A percentile compares a stretch with the other conserved stretches of the same genome.
Evolutionary conservation across 257 asterid species (phyloP).

Genomic region (Nicotiana undulata): DNA sequence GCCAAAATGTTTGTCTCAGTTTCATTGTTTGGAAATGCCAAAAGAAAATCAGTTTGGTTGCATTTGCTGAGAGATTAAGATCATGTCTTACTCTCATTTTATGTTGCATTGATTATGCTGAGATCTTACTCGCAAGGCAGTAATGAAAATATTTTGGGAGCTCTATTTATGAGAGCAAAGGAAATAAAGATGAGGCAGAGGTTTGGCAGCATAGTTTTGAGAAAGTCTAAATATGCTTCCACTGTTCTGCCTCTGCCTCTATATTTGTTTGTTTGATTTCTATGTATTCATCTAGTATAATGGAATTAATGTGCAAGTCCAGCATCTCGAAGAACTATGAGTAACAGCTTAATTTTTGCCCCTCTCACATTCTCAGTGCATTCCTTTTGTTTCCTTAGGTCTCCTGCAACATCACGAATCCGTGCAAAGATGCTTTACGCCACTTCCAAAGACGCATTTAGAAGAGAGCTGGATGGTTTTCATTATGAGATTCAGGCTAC

Average conservation of each 20-base stretch:
- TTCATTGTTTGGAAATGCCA: not conserved
- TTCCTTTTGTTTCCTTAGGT: slow-evolving; percentile 15
- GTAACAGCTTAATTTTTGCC: not conserved
- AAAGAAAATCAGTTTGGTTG: not conserved
- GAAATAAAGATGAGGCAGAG: not conserved
- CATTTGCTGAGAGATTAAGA: not conserved
- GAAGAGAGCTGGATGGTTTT: slow-evolving; percentile 29
- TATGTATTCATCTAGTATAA: not conserved
- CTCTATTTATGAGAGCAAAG: not conserved
- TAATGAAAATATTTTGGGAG: not conserved
- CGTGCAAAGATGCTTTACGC: slow-evolving; percentile 37
- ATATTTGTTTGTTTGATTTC: slow-evolving; percentile 13
- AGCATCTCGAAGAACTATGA: not conserved
- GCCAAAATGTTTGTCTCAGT: not conserved
- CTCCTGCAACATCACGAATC: slow-evolving; percentile 29
- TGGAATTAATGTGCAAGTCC: not conserved
- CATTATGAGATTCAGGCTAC: slow-evolving; percentile 41
- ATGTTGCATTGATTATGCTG: not conserved
- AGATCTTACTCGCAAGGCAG: not conserved
- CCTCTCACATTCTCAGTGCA: not conserved
- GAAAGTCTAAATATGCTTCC: not conserved
- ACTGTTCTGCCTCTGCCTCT: not conserved
- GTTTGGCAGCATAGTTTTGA: not conserved
- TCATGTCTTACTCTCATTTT: not conserved
- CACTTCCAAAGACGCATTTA: slow-evolving; percentile 31